Base-by-base conservation (phyloP, 2,329 filamentous ascomycete species). In the Hypocreales sp. region DNA sequence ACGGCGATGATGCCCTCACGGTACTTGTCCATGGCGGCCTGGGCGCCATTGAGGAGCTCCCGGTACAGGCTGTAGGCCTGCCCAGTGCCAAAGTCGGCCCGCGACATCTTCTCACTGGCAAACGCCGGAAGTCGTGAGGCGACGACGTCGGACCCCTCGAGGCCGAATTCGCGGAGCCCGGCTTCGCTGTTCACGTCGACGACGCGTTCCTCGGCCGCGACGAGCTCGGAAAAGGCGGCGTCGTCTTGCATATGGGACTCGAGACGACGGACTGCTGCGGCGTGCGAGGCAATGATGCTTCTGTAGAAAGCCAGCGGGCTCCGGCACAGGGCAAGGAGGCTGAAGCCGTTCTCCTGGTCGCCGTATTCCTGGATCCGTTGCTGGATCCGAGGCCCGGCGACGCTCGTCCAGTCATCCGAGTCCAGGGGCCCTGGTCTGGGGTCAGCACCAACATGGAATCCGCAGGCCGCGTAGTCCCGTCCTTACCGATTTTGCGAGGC, bases 291-390 rank as follows among this genome's bases (percentile, higher is more conserved):
- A 14, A 74, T 56, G 5, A 50, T 52, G 47, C 32, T 66, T 31
- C 44, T 58, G 8, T 73, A 53, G 4, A 52, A 46, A 9, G 53
- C 40, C 2, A 79, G 49, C 0, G 80, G 74, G 31, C 76, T 78
- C 31, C 68, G 66, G 35, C 77, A 78, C 3, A 93, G 55, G 15
- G 81, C 75, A 26, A 92, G 61, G 20, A 92, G 67, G 35, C 72
- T 84, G 53, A 83, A 92, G n/a, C 75, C 67, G 17, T 81, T 64
- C 28, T 72, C 63, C 8, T 63, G 69, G 19, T 70, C 72, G 35
- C 70, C 67, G 35, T 77, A 73, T 33, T 70, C 63, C 7, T 61
- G 51, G 65, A 92, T 87, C 24, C 78, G 67, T 1, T 60, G 56
- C 27, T 71, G 53, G 29, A 93, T 76, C 7, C 74, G 65, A 1